phyloP scores from a whole-genome alignment of 1,284 basidiomycete genomes.

The Erythrobasidium hasegawianum region DNA sequence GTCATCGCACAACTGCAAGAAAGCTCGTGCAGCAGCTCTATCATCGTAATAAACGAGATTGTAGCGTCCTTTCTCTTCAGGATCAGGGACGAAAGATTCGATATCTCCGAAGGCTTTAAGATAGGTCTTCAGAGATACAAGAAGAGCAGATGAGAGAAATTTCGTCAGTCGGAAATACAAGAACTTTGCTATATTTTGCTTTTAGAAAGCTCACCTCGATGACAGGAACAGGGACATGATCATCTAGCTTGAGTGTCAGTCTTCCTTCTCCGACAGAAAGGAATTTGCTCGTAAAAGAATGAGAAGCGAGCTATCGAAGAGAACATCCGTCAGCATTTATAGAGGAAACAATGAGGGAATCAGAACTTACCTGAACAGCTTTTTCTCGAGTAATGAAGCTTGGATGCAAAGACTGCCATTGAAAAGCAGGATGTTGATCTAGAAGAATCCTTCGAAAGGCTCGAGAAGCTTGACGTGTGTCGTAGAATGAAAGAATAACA shows the following conservation, averaged over 20 bases:
- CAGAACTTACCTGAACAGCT: slow-evolving; percentile 12
- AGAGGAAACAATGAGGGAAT: too few relatives aligned
- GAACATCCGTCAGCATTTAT: too few relatives aligned
- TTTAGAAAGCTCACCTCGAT: slow-evolving; percentile 7
- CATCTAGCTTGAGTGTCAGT: slow-evolving; percentile 3
- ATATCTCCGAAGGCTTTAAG: slow-evolving; percentile 18
- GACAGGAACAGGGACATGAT: background rate
- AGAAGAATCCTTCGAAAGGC: background rate
- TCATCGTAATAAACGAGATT: slow-evolving; percentile 25
- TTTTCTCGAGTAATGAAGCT: slow-evolving; percentile 10
- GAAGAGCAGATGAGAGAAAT: too few relatives aligned
- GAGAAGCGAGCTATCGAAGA: slow-evolving; percentile 24
- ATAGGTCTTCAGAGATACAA: slow-evolving; percentile 1
- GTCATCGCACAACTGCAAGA: slow-evolving; percentile 4
- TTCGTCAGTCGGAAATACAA: too few relatives aligned
- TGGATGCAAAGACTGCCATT: slow-evolving; percentile 6
- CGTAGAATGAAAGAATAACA: slow-evolving; percentile 24
- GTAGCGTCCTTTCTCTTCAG: slow-evolving; percentile 10
- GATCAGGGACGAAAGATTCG: slow-evolving; percentile 8
- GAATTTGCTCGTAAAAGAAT: slow-evolving; percentile 8
- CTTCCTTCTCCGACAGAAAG: slow-evolving; percentile 30
- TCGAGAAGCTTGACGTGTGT: slow-evolving; percentile 7
- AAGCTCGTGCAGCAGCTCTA: slow-evolving; percentile 23
- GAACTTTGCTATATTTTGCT: too few relatives aligned
- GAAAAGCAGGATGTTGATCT: slow-evolving; percentile 18